Evolutionary conservation across 352 stramenopile species (phyloP).

Genomic region (Pilasporangium apinafurcum): DNA sequence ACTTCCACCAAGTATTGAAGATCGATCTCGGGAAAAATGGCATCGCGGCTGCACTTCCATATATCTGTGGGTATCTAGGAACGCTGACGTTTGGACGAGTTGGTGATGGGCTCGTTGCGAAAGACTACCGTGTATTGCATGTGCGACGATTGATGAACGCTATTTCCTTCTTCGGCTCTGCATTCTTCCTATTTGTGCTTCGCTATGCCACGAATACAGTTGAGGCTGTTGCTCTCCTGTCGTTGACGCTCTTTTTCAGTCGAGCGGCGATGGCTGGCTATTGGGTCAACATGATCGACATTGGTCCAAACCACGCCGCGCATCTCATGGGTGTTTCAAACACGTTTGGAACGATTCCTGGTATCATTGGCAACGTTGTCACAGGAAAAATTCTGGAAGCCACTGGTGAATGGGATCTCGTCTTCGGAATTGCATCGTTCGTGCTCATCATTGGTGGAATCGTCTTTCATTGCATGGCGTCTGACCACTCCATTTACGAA

Average conservation of each 20-base stretch:
- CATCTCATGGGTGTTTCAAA: slow-evolving; percentile 87
- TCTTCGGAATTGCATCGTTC: slow-evolving; percentile 72
- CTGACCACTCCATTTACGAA: slow-evolving; percentile 71
- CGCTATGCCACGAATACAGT: slow-evolving; percentile 51
- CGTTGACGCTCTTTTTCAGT: slow-evolving; percentile 68
- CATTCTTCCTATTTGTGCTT: slow-evolving; percentile 62
- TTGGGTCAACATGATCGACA: slow-evolving; percentile 90
- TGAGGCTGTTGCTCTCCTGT: slow-evolving; percentile 58
- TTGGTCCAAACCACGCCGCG: slow-evolving; percentile 67
- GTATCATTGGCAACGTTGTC: slow-evolving; percentile 81
- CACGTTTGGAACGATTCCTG: slow-evolving; percentile 78
- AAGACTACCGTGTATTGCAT: slow-evolving; percentile 56
- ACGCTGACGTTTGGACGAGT: slow-evolving; percentile 67
- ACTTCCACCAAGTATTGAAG: slow-evolving; percentile 75
- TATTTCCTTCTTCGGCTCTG: slow-evolving; percentile 64
- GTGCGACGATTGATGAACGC: slow-evolving; percentile 78
- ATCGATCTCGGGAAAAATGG: slow-evolving; percentile 68
- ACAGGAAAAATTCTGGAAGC: slow-evolving; percentile 72
- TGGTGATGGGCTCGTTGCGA: slow-evolving; percentile 58
- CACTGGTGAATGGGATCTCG: slow-evolving; percentile 72
- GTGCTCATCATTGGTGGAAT: slow-evolving; percentile 63
- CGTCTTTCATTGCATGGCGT: slow-evolving; percentile 75
- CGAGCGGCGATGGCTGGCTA: slow-evolving; percentile 73
- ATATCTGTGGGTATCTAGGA: slow-evolving; percentile 73
- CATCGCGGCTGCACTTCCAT: slow-evolving; percentile 63